Evolutionary conservation across 1,284 basidiomycete genomes (phyloP), one percentile per base, ranked within the genome.

Genomic region (Cutaneotrichosporon mucoides): DNA sequence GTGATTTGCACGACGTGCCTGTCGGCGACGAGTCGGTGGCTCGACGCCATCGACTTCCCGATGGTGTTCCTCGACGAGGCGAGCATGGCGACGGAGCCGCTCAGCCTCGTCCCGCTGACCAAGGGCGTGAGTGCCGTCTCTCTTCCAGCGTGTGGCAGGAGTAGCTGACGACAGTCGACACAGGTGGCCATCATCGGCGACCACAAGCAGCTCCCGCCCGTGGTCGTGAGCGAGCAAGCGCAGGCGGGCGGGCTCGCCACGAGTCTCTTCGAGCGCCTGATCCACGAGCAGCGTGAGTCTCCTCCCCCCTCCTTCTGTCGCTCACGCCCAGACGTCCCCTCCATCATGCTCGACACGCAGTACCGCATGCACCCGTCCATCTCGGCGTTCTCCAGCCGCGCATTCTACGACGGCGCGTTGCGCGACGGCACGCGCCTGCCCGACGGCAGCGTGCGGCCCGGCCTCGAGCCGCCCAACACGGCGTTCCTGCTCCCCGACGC

Each of bases 321-420:
- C 54, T 68, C 50, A 57, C 33, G 52, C 66, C 24, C 66, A 76
- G 73, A 68, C 43, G 84, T 90, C 11, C 90, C 91, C 4, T 87
- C 87, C 3, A 84, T 90, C 65, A 93, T 95, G 88, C 85, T 97
- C 60, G 87, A 95, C 70, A 84, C 86, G 33, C 93, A 97, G 76
- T 95, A 96, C 72, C 87, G 93, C 46, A 96, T 97, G 94, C 92
- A 95, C 70, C 94, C 93, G 4, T 80, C 80, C 42, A 91, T 97
- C 64, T 90, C 92, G 3, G 82, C 82, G 16, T 97, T 96, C 78
- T 90, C 93, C 8, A 88, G 88, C 50, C 73, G 80, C 48, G 86
- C 90, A 58, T 97, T 96, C 74, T 97, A 97, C 79, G 80, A 85
- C 55, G 79, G 81, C 42, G 80, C 81, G 4, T 73, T 95, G 55